Percentiles rank a stretch among this genome's conserved stretches.
phyloP scores from a whole-genome alignment of 495 filamentous ascomycete species.

The Penicillium paradoxum region DNA sequence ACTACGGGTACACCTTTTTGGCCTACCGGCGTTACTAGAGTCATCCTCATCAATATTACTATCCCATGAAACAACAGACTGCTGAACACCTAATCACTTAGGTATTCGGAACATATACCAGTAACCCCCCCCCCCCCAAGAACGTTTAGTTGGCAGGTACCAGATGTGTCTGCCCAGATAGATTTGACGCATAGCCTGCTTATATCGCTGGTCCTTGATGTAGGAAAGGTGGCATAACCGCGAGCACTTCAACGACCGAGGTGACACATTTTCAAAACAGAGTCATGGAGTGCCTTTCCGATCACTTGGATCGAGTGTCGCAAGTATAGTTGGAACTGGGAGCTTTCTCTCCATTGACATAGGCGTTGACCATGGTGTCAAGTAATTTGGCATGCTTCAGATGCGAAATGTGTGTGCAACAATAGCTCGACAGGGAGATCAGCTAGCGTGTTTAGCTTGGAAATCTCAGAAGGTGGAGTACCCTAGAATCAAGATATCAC shows the following conservation, averaged over 20 bases:
- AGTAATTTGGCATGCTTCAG: not conserved
- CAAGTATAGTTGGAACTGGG: not conserved
- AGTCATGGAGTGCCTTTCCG: not conserved
- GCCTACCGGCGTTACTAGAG: no score
- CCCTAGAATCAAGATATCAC: no score
- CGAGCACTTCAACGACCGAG: not conserved
- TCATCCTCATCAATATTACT: no score
- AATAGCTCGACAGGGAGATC: no score
- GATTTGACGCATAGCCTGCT: not conserved
- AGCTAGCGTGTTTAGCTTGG: no score
- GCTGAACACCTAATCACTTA: no score
- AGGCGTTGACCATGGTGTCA: not conserved
- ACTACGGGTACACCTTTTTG: no score
- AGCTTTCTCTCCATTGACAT: not conserved
- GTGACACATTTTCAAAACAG: constrained; percentile 1
- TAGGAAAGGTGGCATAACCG: constrained; percentile 1
- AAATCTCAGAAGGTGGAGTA: no score
- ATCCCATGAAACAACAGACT: no score
- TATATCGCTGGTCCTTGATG: not conserved
- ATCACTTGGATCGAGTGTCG: not conserved
- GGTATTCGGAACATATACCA: not conserved
- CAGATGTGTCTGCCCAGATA: not conserved
- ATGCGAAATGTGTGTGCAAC: not conserved
- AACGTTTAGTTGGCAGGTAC: not conserved
- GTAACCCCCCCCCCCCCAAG: not conserved